These are phyloP conservation scores for Boletus tomentosulus DNA, from an alignment of 768 basidiomycete species.

Conservation along the genomic window DNA sequence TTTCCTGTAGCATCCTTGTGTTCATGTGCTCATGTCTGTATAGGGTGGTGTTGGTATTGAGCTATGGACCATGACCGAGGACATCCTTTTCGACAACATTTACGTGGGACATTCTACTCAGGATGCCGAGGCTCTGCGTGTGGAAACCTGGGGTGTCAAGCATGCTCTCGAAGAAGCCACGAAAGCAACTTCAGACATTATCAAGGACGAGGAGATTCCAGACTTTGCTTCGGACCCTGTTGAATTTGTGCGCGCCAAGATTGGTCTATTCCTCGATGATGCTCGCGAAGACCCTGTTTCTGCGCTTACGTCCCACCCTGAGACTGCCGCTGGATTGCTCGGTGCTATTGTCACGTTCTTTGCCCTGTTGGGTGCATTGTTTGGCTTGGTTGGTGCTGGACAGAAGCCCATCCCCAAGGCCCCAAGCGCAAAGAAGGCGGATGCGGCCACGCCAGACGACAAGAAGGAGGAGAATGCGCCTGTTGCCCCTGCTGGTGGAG, in stretches of 20 bases:
- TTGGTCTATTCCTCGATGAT: constrained; percentile 74
- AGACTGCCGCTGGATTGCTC: constrained; percentile 75
- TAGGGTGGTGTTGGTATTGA: constrained; percentile 95
- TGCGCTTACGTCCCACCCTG: constrained; percentile 86
- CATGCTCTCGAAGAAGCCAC: constrained; percentile 68
- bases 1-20: too few species aligned
- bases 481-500: constrained; percentile 67
- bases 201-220: constrained; percentile 38
- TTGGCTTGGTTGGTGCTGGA: constrained; percentile 72
- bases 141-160: constrained; percentile 91
- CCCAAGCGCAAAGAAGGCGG: constrained; percentile 63
- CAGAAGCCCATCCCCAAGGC: constrained; percentile 72
- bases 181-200: constrained; percentile 43
- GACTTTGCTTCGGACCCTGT: constrained; percentile 72
- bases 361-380: constrained; percentile 76
- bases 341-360: constrained; percentile 76
- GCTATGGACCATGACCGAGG: constrained; percentile 99
- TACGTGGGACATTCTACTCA: constrained; percentile 87
- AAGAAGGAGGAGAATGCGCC: constrained; percentile 64
- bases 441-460: constrained; percentile 58
- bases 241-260: constrained; percentile 73
- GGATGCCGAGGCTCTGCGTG: constrained; percentile 79
- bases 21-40: constrained; percentile 3
- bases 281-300: constrained; percentile 70
- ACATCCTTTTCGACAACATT: constrained; percentile 90